Evolutionary conservation across 2,329 filamentous ascomycete genomes (phyloP), one percentile per base, ranked within the genome.

Genomic region (Trichoderma asperellum): DNA sequence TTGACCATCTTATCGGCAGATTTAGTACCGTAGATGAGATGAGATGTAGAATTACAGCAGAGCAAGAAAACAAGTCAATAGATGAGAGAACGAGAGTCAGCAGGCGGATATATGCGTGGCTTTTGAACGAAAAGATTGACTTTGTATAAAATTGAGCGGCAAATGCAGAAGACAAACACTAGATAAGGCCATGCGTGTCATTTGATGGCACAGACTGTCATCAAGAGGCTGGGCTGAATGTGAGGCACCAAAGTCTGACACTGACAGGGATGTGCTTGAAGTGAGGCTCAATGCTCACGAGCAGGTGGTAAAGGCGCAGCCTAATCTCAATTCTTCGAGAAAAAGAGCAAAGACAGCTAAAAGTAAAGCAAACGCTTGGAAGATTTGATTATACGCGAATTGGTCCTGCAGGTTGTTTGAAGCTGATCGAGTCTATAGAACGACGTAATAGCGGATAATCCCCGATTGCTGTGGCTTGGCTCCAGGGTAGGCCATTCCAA

Each of bases 401-500:
- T 59, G 29, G 27, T 40, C 55, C 59, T 52, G 43, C n/a, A 11
- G 21, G 18, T 21, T 10, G 49, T 43, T 7, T 43, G 40, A 43
- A n/a, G 18, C 40, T n/a, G 16, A 4, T 43, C 18, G 18, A 49
- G n/a, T 5, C 24, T 5, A 49, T 10, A 21, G n/a, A 24, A 12
- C 8, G 47, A 49, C 47, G 47, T 49, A 49, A 49, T 49, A 49
- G n/a, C 4, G 35, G 35, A 60, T 35, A 21, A 49, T 0, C 7
- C 60, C 60, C n/a, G 4, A n/a, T 4, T 43, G 5, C 14, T 6
- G 5, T 18, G 16, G 21, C 10, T 27, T 6, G 1, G 35, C 65
- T 68, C 65, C 27, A 60, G 65, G 65, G 65, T 68, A 68, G 56
- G 56, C 7, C 5, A 16, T 8, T 10, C 5, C 18, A 40, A 14